Conservation (phyloP, 805 yeast species). For the Metschnikowia kunwiensis region DNA sequence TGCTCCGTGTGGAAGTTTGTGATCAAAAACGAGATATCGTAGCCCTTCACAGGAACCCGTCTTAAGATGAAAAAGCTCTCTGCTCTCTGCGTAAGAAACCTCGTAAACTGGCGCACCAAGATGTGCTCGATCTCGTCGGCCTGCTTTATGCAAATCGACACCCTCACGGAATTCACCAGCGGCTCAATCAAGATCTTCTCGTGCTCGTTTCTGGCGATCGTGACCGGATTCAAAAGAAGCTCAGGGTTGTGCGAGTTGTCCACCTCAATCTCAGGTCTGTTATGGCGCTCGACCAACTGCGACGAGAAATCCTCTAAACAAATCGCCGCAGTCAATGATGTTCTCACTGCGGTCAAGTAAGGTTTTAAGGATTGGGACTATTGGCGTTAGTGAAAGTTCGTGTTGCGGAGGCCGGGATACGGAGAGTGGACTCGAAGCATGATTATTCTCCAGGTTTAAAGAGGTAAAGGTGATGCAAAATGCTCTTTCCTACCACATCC, state of each 20-base stretch:
- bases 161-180: conserved; percentile 86
- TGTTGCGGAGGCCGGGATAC: too few species aligned
- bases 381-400: conserved; percentile 19
- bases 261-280: conserved; percentile 93
- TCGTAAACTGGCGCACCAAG: conserved; percentile 88
- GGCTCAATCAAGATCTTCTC: conserved; percentile 93
- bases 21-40: conserved; percentile 87
- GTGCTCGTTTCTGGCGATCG: conserved; percentile 87
- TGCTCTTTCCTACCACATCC: too few species aligned
- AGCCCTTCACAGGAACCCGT: conserved; percentile 85
- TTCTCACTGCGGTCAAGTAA: conserved; percentile 88
- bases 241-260: conserved; percentile 69
- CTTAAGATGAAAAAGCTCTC: conserved; percentile 90
- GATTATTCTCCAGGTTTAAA: too few species aligned
- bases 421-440: too few species aligned
- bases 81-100: conserved; percentile 93
- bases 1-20: conserved; percentile 94
- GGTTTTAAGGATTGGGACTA: conserved; percentile 97
- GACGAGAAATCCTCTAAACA: conserved; percentile 93
- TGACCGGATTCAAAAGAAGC: conserved; percentile 82
- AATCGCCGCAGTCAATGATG: conserved; percentile 88
- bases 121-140: conserved; percentile 96
- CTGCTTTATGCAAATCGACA: conserved; percentile 90
- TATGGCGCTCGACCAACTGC: conserved; percentile 94
- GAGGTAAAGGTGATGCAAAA: too few species aligned